Conservation (phyloP, 805 yeast species). For the Metschnikowia matae region DNA sequence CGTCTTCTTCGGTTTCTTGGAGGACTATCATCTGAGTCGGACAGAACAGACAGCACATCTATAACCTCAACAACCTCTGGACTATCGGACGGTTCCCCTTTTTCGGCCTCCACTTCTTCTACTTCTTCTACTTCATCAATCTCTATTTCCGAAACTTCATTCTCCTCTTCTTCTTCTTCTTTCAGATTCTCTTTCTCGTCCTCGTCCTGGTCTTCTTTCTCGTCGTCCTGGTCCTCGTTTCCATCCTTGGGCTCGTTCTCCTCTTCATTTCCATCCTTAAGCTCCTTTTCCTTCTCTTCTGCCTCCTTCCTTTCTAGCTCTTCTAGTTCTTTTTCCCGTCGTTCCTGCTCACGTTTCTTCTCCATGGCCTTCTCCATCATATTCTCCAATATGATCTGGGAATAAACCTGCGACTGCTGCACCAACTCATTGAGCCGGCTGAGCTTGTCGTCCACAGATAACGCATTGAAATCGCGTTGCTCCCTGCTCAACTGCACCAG, state of each 20-base stretch:
- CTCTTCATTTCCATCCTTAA: too few relatives aligned
- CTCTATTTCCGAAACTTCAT: neutral
- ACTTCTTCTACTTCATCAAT: neutral
- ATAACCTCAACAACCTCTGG: too few relatives aligned
- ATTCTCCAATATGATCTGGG: conserved; percentile 80
- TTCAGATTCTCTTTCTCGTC: neutral
- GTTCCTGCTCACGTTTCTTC: conserved; percentile 10
- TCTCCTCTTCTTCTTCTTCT: neutral
- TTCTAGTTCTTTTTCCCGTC: too few relatives aligned
- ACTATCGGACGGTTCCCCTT: too few relatives aligned
- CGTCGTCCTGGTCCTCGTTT: too few relatives aligned
- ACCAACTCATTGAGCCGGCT: conserved; percentile 68
- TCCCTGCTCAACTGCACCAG: conserved; percentile 19
- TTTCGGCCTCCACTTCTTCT: neutral
- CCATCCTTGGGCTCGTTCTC: too few relatives aligned
- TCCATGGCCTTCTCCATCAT: conserved; percentile 48
- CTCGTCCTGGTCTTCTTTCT: too few relatives aligned
- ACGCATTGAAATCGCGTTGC: conserved; percentile 39
- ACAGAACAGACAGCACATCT: too few relatives aligned
- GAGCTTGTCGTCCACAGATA: conserved; percentile 55
- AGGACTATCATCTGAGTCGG: neutral
- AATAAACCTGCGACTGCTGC: conserved; percentile 83
- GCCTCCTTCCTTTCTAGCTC: too few relatives aligned
- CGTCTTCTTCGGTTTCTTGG: neutral
- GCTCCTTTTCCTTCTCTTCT: too few relatives aligned